These are phyloP conservation scores for Termitomyces sp. DNA, from an alignment of 768 basidiomycete species.

Conservation along the genomic window DNA sequence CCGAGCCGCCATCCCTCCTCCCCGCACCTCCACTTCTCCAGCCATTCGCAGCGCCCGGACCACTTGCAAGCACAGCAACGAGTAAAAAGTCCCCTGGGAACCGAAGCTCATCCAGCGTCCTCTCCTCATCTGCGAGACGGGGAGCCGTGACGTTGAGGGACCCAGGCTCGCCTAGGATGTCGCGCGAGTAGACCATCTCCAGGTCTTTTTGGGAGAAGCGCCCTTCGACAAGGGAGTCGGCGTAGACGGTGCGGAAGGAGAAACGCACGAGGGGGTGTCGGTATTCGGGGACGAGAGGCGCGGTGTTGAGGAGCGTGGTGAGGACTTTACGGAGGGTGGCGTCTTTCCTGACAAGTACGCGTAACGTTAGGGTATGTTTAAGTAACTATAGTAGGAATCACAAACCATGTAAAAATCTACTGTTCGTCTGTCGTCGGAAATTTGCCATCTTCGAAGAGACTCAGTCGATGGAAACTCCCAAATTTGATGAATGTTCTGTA, in stretches of 20 bases:
- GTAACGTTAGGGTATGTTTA: neutral
- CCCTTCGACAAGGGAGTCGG: constrained; percentile 69
- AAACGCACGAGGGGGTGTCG: constrained; percentile 81
- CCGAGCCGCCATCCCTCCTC: constrained; percentile 45
- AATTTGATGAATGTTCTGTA: too few relatives aligned
- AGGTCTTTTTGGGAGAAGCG: constrained; percentile 75
- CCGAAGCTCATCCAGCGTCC: constrained; percentile 74
- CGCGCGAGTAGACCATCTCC: constrained; percentile 78
- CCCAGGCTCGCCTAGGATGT: constrained; percentile 80
- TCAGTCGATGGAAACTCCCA: constrained; percentile 70
- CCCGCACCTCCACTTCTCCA: constrained; percentile 28
- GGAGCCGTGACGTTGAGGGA: constrained; percentile 53
- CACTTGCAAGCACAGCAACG: constrained; percentile 50
- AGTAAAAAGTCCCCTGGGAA: constrained; percentile 82
- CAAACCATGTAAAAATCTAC: constrained; percentile 77
- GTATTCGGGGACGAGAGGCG: constrained; percentile 67
- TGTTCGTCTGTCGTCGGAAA: constrained; percentile 80
- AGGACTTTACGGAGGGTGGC: constrained; percentile 77
- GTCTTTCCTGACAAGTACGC: constrained; percentile 59
- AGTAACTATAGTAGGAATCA: neutral
- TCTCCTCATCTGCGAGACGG: constrained; percentile 52
- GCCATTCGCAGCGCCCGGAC: constrained; percentile 23
- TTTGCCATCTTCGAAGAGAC: constrained; percentile 73
- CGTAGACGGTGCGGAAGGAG: constrained; percentile 77
- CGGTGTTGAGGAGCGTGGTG: constrained; percentile 69